These are phyloP conservation scores for Prunella vulgaris DNA, from an alignment of 257 asterid species.

Conservation along the genomic window DNA sequence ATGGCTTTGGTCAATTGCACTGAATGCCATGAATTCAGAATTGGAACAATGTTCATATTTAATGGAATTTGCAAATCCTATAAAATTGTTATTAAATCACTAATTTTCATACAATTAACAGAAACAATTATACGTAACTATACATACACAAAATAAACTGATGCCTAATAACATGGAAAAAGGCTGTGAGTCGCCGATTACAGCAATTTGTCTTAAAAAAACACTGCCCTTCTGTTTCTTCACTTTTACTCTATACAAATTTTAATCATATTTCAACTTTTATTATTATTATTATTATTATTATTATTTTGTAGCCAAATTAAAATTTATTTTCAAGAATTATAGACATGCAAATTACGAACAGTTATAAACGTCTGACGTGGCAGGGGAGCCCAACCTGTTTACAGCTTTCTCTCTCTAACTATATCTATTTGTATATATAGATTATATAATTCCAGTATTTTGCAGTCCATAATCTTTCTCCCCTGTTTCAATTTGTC, in stretches of 20 bases:
- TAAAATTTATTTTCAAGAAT: too few relatives aligned
- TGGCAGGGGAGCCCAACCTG: constrained; percentile 31
- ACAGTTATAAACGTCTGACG: constrained; percentile 30
- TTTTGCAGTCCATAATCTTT: constrained; percentile 6
- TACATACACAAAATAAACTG: not conserved
- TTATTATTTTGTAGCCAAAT: too few relatives aligned
- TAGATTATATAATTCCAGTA: not conserved
- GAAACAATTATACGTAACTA: not conserved
- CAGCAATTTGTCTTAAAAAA: constrained; percentile 24
- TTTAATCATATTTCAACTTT: not conserved
- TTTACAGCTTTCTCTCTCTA: constrained; percentile 18
- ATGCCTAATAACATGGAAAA: constrained; percentile 22
- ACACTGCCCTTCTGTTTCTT: constrained; percentile 33
- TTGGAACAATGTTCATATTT: not conserved
- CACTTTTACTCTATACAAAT: not conserved
- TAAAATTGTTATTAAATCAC: too few relatives aligned
- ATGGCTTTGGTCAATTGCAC: too few relatives aligned
- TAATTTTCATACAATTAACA: not conserved
- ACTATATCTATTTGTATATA: constrained; percentile 4
- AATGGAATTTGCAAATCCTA: not conserved
- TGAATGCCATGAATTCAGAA: too few relatives aligned
- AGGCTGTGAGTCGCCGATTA: constrained; percentile 13
- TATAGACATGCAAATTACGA: too few relatives aligned
- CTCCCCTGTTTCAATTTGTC: constrained; percentile 18
- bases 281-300: too few relatives aligned